A percentile compares a stretch with the other conserved stretches of the same genome.
These are phyloP conservation scores for Pythium coloratum DNA, from an alignment of 352 stramenopile genomes.

Conservation along the genomic window DNA sequence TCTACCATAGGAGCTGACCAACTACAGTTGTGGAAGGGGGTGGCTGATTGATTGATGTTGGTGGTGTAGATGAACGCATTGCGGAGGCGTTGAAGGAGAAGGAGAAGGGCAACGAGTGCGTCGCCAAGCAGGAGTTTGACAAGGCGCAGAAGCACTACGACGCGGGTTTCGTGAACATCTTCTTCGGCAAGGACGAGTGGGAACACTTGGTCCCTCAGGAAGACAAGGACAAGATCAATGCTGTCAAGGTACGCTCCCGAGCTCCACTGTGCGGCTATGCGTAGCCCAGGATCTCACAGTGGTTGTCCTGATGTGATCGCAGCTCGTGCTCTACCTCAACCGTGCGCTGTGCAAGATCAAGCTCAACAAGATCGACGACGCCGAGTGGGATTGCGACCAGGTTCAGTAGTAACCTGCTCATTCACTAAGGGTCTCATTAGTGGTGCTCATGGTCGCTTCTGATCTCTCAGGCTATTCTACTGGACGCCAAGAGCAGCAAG, in stretches of 20 bases:
- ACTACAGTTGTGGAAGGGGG: neutral
- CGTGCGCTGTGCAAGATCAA: slow-evolving; percentile 86
- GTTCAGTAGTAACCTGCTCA: slow-evolving; percentile 20
- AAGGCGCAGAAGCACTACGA: slow-evolving; percentile 86
- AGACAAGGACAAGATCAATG: slow-evolving; percentile 81
- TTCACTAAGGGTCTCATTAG: neutral
- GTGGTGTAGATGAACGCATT: slow-evolving; percentile 65
- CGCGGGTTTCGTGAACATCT: slow-evolving; percentile 86
- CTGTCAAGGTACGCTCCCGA: slow-evolving; percentile 53
- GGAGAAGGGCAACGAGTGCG: slow-evolving; percentile 73
- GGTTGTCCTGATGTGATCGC: neutral
- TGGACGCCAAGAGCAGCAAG: slow-evolving; percentile 65
- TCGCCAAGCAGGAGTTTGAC: slow-evolving; percentile 70
- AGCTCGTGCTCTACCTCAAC: slow-evolving; percentile 82
- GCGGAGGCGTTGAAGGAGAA: slow-evolving; percentile 69
- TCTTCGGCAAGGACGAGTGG: slow-evolving; percentile 86
- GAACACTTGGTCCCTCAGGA: slow-evolving; percentile 68
- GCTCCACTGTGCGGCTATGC: neutral
- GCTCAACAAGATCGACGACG: slow-evolving; percentile 79
- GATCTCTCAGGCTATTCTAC: slow-evolving; percentile 51
- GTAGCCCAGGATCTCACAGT: neutral
- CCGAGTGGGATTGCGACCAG: slow-evolving; percentile 84
- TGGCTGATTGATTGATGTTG: neutral
- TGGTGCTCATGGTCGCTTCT: neutral
- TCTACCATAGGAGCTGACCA: neutral